Base-by-base conservation (phyloP, 2,329 filamentous ascomycete species). In the Fusarium camptoceras region DNA sequence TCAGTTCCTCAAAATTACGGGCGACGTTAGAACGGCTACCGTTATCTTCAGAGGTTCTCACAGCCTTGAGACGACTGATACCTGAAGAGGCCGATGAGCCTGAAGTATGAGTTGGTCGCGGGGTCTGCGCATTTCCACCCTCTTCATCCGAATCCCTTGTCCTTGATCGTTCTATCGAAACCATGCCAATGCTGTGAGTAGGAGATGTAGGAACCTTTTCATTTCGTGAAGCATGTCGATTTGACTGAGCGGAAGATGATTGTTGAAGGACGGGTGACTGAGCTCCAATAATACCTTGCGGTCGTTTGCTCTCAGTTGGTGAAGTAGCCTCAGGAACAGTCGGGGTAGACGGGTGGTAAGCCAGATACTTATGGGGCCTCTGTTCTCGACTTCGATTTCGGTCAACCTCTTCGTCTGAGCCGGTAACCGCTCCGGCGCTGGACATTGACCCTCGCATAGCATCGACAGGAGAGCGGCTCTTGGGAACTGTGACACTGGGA, bases 1-100 rank as follows among this genome's bases (percentile, higher is more conserved):
- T 94, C 53, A 95, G 84, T 72, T 94, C 87, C 75, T 96, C 93
- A 74, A 96, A 91, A 72, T 92, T 89, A 48, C 87, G 88, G 12
- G 88, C 87, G 50, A 91, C 87, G 61, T 90, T 87, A 47, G 83
- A 80, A 8, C 81, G 83, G 59, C 76, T 84, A 34, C 76, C 78
- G 70, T 83, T 86, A 18, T 91, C 89, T 68, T 91, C 88, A 0
- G 89, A 90, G 6, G 83, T 86, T 41, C 87, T 84, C 5, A 86
- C 79, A 10, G 84, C 79, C 76, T 87, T 88, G 50, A 87, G 76
- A 63, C 85, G 88, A 62, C 80, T 82, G 4, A 84, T 81, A 8
- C 78, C 79, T 1, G 87, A 86, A 0, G 85, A 86, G 3, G 81
- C 81, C 9, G 85, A 85, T 1, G 87, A 88, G 3, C 82, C 85